Evolutionary conservation across 345 rosid genomes (phyloP), one percentile per base, ranked within the genome.

Genomic region (Iberis pinnata): DNA sequence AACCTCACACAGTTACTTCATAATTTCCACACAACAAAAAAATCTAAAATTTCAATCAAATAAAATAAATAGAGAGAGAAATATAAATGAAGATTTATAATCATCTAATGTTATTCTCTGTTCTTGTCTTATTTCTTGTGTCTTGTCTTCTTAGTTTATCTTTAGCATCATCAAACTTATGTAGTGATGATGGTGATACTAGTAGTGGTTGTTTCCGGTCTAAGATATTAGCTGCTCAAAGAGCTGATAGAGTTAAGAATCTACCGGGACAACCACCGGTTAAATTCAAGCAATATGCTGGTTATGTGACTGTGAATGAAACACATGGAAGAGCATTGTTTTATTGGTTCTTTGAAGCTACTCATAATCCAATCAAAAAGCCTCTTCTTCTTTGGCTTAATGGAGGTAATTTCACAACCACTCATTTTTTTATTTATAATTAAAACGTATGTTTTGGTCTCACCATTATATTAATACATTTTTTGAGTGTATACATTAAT

Each of bases 331-430:
- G 81, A 72, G 88, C 90, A 44, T 75, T 86, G 69, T 86, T 82
- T 53, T 86, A 86, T 73, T 86, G 95, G 90, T 86, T 86, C 58
- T 82, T 86, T 26, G 86, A 86, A 63, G 86, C 95, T 15, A 52
- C 73, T 4, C 42, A 38, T 2, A 42, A 66, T 18, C 83, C 88
- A 20, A 37, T 64, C 19, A 26, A 60, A 8, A 73, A 74, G 22
- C 95, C 95, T 45, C 72, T 86, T 25, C 78, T 82, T 31, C 78
- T 82, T 24, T 86, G 95, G 95, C 82, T 86, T 70, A 86, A 86
- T 57, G 94, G 94, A 79, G 94, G 88, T 84, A 78, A 49, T 10
- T 12, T 62, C 59, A 20, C 45, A 49, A 29, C 43, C 56, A 39
- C 43, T 64, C 50, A 18, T 47, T 3, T 15, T 12, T 3, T 16